Base-by-base conservation (phyloP, 1,284 basidiomycete genomes). In the Heterobasidion irregulare region DNA sequence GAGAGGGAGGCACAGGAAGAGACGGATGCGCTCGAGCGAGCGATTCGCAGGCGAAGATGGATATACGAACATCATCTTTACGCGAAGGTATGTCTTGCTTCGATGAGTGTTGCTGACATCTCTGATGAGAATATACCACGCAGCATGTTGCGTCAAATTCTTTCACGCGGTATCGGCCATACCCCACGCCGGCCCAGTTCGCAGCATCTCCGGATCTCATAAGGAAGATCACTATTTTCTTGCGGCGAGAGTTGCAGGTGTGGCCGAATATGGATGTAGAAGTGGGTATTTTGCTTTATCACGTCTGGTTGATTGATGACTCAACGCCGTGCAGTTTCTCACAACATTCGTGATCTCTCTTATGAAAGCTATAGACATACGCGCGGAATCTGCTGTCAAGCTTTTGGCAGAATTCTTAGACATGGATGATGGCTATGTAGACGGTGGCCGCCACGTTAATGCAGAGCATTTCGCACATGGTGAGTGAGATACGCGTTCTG, bases 391-490 rank as follows among this genome's bases (percentile, higher is more conserved):
- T 19, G 87, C 91, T 35, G 77, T 94, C 47, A 86, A 89, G 62
- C 71, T 94, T 9, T 74, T 95, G 5, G 76, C 87, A 10, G 92
- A 94, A 61, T 92, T 93, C 68, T 75, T 95, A 41, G 92, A 94
- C 64, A 77, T 90, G 69, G 86, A 87, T 60, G 66, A 69, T 7
- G 73, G 77, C 2, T 80, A 80, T 59, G 67, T 70, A 12, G 76
- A 78, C 52, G 82, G 80, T 12, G 73, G 74, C 10, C 75, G 81
- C 55, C 79, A 80, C 56, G 70, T 74, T 38, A 87, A 88, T 60
- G 87, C 92, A 9, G 92, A 95, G 65, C 93, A 94, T 69, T 93
- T 95, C 70, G 87, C 86, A 8, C 92, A 95, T 71, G 89, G 89
- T 89, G 61, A 64, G 79, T 67, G n/a, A 13, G 9, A 18, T 2